These are phyloP conservation scores for Phytophthora palmivora DNA, from an alignment of 352 stramenopile genomes.

Conservation along the genomic window DNA sequence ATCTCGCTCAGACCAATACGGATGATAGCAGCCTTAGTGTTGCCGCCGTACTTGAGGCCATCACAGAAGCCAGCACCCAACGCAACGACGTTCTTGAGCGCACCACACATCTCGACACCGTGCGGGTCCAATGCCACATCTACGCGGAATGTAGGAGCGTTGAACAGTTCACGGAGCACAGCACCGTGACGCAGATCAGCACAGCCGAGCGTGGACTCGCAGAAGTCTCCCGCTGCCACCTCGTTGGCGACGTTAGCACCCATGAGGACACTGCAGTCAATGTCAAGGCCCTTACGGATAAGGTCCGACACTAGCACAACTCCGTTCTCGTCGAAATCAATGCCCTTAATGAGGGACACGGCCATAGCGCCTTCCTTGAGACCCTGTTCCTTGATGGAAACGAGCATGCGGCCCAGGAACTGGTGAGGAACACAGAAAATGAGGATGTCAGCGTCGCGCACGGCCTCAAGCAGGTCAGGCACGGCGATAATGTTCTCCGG, in stretches of 20 bases:
- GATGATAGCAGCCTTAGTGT: conserved; percentile 98
- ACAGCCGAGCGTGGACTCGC: conserved; percentile 96
- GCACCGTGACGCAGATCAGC: conserved; percentile 73
- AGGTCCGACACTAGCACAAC: conserved; percentile 90
- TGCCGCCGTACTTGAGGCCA: conserved; percentile 94
- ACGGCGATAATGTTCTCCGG: conserved; percentile 94
- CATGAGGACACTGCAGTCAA: conserved; percentile 95
- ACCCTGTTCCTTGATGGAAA: conserved; percentile 87
- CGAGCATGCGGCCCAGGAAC: conserved; percentile 92
- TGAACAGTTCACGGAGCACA: conserved; percentile 79
- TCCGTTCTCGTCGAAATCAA: conserved; percentile 88
- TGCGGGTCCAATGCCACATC: conserved; percentile 93
- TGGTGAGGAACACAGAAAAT: conserved; percentile 98
- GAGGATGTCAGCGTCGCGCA: conserved; percentile 91
- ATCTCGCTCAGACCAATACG: conserved; percentile 96
- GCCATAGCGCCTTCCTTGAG: conserved; percentile 73
- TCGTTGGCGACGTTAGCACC: conserved; percentile 98
- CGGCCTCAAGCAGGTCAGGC: conserved; percentile 91
- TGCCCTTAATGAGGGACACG: conserved; percentile 93
- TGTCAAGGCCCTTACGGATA: conserved; percentile 86
- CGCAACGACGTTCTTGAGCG: conserved; percentile 98
- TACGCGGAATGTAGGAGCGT: conserved; percentile 92
- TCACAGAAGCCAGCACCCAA: conserved; percentile 97
- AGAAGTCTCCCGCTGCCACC: conserved; percentile 95
- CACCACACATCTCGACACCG: conserved; percentile 96